A percentile compares a stretch with the other conserved stretches of the same genome.
Evolutionary conservation across 1,284 basidiomycete genomes (phyloP).

Genomic region (Marasmius sp.): DNA sequence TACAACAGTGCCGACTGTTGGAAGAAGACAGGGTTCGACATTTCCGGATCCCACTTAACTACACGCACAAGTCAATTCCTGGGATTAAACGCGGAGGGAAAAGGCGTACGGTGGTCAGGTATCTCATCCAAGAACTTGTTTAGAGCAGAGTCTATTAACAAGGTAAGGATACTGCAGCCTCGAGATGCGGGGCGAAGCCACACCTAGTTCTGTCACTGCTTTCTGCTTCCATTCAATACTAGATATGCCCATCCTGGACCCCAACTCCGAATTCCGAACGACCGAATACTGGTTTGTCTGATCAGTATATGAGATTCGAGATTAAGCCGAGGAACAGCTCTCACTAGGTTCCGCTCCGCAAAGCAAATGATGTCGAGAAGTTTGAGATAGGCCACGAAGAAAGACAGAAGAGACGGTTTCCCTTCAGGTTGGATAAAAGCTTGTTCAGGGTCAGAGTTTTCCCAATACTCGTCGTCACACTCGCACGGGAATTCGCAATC

Average conservation of each 20-base stretch:
- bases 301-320: not conserved
- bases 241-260: not conserved
- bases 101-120: constrained; percentile 44
- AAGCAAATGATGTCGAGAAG: not conserved
- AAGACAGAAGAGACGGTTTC: not conserved
- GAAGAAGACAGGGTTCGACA: constrained; percentile 47
- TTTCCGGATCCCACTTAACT: constrained; percentile 65
- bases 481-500: too few relatives aligned
- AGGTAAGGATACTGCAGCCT: not conserved
- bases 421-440: not conserved
- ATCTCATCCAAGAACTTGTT: constrained; percentile 60
- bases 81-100: not conserved
- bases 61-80: not conserved
- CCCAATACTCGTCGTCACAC: constrained; percentile 3
- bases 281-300: not conserved
- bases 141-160: constrained; percentile 43
- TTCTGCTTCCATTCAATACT: not conserved
- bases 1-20: constrained; percentile 62
- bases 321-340: not conserved
- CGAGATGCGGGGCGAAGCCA: not conserved
- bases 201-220: not conserved
- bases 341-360: not conserved
- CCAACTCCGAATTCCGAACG: not conserved
- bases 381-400: not conserved
- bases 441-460: not conserved